Base-by-base conservation (phyloP, 768 basidiomycete species). In the Rhodotorula sphaerocarpa region DNA sequence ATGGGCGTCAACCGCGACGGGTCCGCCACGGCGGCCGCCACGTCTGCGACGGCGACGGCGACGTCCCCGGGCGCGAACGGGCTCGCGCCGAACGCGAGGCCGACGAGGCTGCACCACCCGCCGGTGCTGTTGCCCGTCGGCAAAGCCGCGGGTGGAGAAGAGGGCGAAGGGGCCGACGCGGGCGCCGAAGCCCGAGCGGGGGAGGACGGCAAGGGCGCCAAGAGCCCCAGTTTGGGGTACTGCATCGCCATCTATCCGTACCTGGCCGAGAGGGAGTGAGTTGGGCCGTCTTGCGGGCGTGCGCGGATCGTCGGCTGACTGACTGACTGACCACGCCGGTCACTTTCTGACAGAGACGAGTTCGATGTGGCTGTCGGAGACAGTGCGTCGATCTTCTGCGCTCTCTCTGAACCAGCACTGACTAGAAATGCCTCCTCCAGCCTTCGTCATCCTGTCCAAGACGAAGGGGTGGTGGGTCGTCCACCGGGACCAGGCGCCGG, bases 391-490 rank as follows among this genome's bases (percentile, higher is more conserved):
- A 59, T 59, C 57, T 48, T 44, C 43, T 27, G 5, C 12, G 2
- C n/a, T 36, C 69, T 15, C 23, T 18, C 31, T 57, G 45, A 15
- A 27, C 25, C 44, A 55, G 34, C 21, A 50, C 43, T 6, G 0
- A 33, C 31, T 45, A 7, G 30, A 2, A 3, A 20, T 31, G 27
- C 54, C 27, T 53, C 36, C 28, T 25, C n/a, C 59, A 68, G 66
- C 69, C 6, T 73, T 73, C 52, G 66, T 71, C 59, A 70, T 73
- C 50, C 33, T 72, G 10, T 62, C 63, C 27, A 73, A 73, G 56
- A 86, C 91, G n/a, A 85, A 92, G 58, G 93, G 95, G 2, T 99
- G 95, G 95, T 99, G 93, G 90, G 88, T 96, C 39, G 95, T 97
- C 7, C 92, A 97, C 73, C 84, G 88, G 39, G 95, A 99, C 75